Evolutionary conservation across 1,139 yeast genomes (phyloP), one percentile per base, ranked within the genome.

Genomic region (Geotrichum reessii): DNA sequence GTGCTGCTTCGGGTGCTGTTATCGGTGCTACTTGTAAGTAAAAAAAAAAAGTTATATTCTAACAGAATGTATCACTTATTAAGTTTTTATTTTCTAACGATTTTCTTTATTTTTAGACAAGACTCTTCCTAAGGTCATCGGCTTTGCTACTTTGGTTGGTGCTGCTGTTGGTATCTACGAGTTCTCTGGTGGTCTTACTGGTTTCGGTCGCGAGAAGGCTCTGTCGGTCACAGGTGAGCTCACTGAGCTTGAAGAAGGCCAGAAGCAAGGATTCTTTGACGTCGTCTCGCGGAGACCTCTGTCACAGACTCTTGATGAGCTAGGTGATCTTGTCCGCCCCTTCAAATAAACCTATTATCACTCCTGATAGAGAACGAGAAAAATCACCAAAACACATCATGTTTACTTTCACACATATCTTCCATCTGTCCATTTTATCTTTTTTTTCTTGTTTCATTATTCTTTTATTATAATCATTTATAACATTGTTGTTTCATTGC

Each of bases 211-310:
- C 53, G 67, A 69, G 55, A 66, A 72, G 55, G 69, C 74, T 53
- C 66, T 69, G 53, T 56, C 63, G 56, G 65, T 66, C 50, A 66
- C 68, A 46, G 75, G 74, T 50, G 67, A 67, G 47, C 56, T 62
- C 49, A 64, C 64, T 12, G 64, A 69, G 62, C 63, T 67, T 27
- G 76, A 70, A 60, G 77, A 78, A 59, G 77, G 75, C 60, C 75
- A 75, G 61, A 81, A 81, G 70, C 93, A 86, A 74, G 84, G 84
- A 46, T 87, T 87, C 76, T 88, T 92, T 91, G 95, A 87, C 65
- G 85, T 85, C 52, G 83, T 85, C 74, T 83, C 84, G 76, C 84
- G 96, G 78, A 82, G 89, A 71, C 96, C 96, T 27, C 75, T 88
- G 66, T 83, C 91, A 42, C 92, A 87, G 74, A 87, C 95, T 21